Evolutionary conservation across 768 basidiomycete genomes (phyloP), one percentile per base, ranked within the genome.

Genomic region (Postia placenta): DNA sequence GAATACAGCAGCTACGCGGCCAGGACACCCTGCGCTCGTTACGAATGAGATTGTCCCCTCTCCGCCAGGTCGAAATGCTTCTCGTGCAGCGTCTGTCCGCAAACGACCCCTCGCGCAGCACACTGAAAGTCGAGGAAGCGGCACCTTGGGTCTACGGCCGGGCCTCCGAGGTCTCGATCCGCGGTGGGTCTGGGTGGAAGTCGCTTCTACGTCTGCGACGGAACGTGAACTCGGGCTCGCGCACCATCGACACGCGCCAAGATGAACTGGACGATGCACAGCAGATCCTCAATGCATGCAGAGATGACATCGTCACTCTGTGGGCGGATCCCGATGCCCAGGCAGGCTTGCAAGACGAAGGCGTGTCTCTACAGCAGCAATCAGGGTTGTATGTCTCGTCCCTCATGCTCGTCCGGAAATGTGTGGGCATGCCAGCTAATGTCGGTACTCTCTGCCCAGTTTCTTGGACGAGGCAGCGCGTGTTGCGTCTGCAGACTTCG

Each of bases 401-500:
- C 28, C 42, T 42, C 47, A 38, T 42, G 33, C 24, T 28, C 23
- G 3, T 24, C n/a, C n/a, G n/a, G n/a, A n/a, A n/a, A n/a, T n/a
- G n/a, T n/a, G n/a, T n/a, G n/a, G n/a, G 30, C 30, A 33, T 7
- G 30, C 7, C 9, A 33, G 24, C 35, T 33, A 24, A 44, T 25
- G 25, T 47, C 5, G 41, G 20, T 24, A 40, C 17, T 22, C 35
- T 12, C 4, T 26, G 4, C 1, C 26, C 37, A 86, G 84, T 59
- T 85, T 85, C 59, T 60, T 86, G 45, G 69, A 79, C 53, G 73
- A 80, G 42, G 74, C 77, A 2, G 60, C 61, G 6, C 76, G 82
- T 5, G 66, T 85, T 37, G 73, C 78, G 3, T 57, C 66, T 11
- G 67, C 68, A 44, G 66, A 72, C 45, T 87, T 83, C 56, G 55